Evolutionary conservation across 495 filamentous ascomycete genomes (phyloP), one percentile per base, ranked within the genome.

Genomic region (Aspergillus conjunctus): DNA sequence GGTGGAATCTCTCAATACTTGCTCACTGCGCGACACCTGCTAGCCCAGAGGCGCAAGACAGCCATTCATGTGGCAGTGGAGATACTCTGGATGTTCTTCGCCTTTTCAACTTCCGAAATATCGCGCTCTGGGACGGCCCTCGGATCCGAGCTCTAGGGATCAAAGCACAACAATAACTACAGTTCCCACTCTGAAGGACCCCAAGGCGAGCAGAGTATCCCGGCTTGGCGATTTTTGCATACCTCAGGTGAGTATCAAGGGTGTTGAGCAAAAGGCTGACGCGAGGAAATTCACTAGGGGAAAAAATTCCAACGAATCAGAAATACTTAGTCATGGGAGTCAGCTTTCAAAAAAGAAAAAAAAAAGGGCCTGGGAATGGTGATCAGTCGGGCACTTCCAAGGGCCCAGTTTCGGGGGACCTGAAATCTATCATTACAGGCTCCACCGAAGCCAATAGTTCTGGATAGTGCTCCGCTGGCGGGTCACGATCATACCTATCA

Each of bases 371-470:
- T 26, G 26, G 26, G 26, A 26, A 26, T 26, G 26, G 26, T 26
- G 26, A 26, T 26, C 26, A 5, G 58, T 41, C 26, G 54, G 60
- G 58, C 63, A 54, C 52, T 55, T 18, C 37, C 54, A 49, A n/a
- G 18, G 12, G 22, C 32, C 26, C 12, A 51, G 49, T 32, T 51
- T 15, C 10, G 22, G 44, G n/a, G 41, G 33, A 33, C 31, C 34
- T 49, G 18, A 53, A 59, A 55, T 59, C 43, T 45, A 54, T 44
- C 55, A 48, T 48, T 15, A 20, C 14, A 50, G 48, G 61, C 54
- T 61, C 63, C 58, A 65, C 64, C 32, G 60, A 39, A 33, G 22
- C 32, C 55, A 64, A 62, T 67, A 62, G 61, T 64, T 58, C 54
- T 56, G 65, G 56, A 58, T 64, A 61, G 61, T 50, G 60, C 54